Evolutionary conservation across 1,284 basidiomycete species (phyloP).

Genomic region (Cryptococcus jaspeensis): DNA sequence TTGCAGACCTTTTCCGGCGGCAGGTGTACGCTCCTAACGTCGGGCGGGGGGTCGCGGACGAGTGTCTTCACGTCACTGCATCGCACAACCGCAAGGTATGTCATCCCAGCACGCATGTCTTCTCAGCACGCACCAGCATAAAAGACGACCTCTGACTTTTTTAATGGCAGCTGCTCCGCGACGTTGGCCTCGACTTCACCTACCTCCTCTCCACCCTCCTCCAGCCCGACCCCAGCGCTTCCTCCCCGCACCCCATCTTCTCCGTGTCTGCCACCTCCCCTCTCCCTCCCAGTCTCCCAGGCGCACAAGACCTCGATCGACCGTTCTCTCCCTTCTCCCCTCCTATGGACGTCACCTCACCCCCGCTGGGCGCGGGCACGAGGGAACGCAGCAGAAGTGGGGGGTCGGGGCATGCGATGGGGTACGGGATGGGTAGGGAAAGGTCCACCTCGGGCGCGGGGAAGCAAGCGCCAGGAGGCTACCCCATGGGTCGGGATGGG

Average conservation of each 20-base stretch:
- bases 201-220: conserved; percentile 75
- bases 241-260: conserved; percentile 18
- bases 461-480: background rate
- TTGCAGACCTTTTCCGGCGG: conserved; percentile 79
- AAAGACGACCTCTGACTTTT: background rate
- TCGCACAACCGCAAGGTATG: conserved; percentile 75
- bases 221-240: conserved; percentile 26
- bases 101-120: background rate
- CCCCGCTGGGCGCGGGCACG: background rate
- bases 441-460: background rate
- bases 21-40: conserved; percentile 86
- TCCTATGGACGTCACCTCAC: background rate
- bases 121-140: background rate
- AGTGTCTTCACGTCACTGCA: conserved; percentile 72
- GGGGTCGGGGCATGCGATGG: too few species aligned
- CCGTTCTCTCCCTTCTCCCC: too few species aligned
- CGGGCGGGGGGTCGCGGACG: conserved; percentile 65
- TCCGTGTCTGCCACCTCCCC: conserved; percentile 3
- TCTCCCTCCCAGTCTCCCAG: background rate
- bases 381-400: background rate
- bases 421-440: background rate
- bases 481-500: background rate
- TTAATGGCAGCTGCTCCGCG: conserved; percentile 69
- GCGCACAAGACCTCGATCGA: too few species aligned
- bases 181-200: conserved; percentile 88